phyloP scores from a whole-genome alignment of 495 filamentous ascomycete species.

The Hyphodiscus hymeniophilus region DNA sequence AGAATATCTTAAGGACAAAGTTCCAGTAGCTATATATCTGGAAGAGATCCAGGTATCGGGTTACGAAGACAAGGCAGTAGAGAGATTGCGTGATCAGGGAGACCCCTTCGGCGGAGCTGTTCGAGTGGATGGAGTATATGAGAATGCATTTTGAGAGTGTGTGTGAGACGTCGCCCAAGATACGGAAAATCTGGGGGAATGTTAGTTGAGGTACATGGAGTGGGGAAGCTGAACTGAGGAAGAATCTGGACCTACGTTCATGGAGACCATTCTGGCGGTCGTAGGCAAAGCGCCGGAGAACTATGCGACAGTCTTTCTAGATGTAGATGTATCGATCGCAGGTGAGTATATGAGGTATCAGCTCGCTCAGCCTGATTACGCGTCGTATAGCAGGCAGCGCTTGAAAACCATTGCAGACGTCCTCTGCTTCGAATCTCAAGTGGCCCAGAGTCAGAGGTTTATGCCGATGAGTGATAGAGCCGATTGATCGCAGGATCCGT shows the following conservation, averaged over 20 bases:
- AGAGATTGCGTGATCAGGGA: slow-evolving; percentile 91
- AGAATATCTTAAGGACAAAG: slow-evolving; percentile 76
- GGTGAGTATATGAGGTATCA: too few species aligned
- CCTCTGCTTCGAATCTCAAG: too few species aligned
- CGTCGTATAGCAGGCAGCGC: neutral
- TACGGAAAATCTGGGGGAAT: slow-evolving; percentile 59
- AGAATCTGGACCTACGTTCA: neutral
- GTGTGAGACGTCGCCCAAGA: slow-evolving; percentile 76
- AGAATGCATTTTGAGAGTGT: slow-evolving; percentile 79
- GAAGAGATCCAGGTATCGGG: slow-evolving; percentile 83
- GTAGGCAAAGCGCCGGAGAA: neutral
- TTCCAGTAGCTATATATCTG: slow-evolving; percentile 46
- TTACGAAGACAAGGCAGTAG: slow-evolving; percentile 78
- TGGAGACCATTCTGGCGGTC: neutral
- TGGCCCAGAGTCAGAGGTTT: too few species aligned
- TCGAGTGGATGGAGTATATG: slow-evolving; percentile 84
- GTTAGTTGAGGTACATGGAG: neutral
- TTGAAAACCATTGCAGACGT: too few species aligned
- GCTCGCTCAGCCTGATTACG: slow-evolving; percentile 1
- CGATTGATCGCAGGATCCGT: too few species aligned
- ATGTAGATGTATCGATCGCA: neutral
- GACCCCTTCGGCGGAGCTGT: slow-evolving; percentile 83
- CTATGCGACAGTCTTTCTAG: neutral
- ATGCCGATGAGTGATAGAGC: too few species aligned
- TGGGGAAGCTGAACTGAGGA: neutral